These are phyloP conservation scores for Lagenidium giganteum DNA, from an alignment of 352 stramenopile genomes.

Conservation along the genomic window DNA sequence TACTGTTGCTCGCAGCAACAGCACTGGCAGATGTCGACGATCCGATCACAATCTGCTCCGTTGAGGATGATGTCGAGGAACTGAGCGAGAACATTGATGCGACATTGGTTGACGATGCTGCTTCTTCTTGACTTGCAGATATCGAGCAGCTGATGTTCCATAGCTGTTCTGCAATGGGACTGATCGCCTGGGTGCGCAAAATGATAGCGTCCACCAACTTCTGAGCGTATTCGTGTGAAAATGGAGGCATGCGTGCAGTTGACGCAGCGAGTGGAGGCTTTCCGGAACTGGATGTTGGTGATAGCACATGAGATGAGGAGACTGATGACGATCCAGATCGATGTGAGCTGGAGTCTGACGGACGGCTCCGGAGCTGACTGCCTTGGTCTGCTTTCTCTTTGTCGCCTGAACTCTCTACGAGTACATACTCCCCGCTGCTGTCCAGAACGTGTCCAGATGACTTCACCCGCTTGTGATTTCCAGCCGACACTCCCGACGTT, in stretches of 20 bases:
- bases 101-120: slow-evolving; percentile 27
- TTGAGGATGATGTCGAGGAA: slow-evolving; percentile 42
- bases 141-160: slow-evolving; percentile 36
- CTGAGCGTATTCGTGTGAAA: slow-evolving; percentile 43
- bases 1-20: slow-evolving; percentile 22
- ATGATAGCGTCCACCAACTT: slow-evolving; percentile 63
- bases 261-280: background rate
- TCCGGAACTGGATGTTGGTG: background rate
- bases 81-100: slow-evolving; percentile 56
- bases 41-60: slow-evolving; percentile 23
- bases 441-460: slow-evolving; percentile 41
- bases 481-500: background rate
- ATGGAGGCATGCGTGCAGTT: slow-evolving; percentile 4
- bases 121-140: slow-evolving; percentile 2
- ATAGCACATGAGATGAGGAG: background rate
- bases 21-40: slow-evolving; percentile 23
- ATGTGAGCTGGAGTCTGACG: slow-evolving; percentile 1
- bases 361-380: too few relatives aligned
- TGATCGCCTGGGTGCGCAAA: slow-evolving; percentile 57
- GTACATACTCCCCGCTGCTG: slow-evolving; percentile 60
- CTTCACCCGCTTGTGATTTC: too few relatives aligned
- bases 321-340: background rate
- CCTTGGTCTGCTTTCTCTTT: slow-evolving; percentile 7
- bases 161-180: slow-evolving; percentile 54
- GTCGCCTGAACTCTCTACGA: slow-evolving; percentile 44